phyloP scores from a whole-genome alignment of 169 alveolate species.

The Cryptosporidium sp. region DNA sequence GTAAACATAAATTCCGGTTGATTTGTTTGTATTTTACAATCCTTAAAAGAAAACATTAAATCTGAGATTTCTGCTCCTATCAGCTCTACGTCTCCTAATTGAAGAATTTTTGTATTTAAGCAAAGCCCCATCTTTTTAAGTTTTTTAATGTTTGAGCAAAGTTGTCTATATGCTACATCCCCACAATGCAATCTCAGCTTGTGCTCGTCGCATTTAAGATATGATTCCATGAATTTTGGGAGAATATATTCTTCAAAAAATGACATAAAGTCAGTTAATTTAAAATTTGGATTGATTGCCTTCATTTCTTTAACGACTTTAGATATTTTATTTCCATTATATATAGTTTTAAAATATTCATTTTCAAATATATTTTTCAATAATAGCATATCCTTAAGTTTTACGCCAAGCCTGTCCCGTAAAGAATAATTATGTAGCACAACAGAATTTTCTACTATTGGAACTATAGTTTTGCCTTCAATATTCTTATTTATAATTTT shows the following conservation, averaged over 20 bases:
- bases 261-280: slow-evolving; percentile 85
- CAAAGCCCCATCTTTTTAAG: slow-evolving; percentile 82
- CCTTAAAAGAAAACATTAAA: slow-evolving; percentile 14
- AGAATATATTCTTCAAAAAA: slow-evolving; percentile 88
- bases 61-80: slow-evolving; percentile 82
- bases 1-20: slow-evolving; percentile 90
- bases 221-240: slow-evolving; percentile 87
- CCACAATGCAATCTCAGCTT: slow-evolving; percentile 88
- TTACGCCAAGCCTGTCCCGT: slow-evolving; percentile 89
- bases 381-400: slow-evolving; percentile 90
- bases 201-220: slow-evolving; percentile 87
- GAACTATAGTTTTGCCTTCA: background rate
- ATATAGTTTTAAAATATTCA: slow-evolving; percentile 85
- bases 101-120: slow-evolving; percentile 86
- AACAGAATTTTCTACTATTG: slow-evolving; percentile 77
- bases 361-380: slow-evolving; percentile 88
- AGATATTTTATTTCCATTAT: slow-evolving; percentile 89
- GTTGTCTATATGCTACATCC: slow-evolving; percentile 84
- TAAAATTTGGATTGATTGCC: slow-evolving; percentile 86
- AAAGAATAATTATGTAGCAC: slow-evolving; percentile 84
- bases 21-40: slow-evolving; percentile 73
- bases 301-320: slow-evolving; percentile 90
- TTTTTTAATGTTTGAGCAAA: slow-evolving; percentile 86
- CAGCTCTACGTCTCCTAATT: slow-evolving; percentile 86
- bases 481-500: background rate